Evolutionary conservation across 2,329 filamentous ascomycete species (phyloP).

Genomic region (Aureobasidium sp.): DNA sequence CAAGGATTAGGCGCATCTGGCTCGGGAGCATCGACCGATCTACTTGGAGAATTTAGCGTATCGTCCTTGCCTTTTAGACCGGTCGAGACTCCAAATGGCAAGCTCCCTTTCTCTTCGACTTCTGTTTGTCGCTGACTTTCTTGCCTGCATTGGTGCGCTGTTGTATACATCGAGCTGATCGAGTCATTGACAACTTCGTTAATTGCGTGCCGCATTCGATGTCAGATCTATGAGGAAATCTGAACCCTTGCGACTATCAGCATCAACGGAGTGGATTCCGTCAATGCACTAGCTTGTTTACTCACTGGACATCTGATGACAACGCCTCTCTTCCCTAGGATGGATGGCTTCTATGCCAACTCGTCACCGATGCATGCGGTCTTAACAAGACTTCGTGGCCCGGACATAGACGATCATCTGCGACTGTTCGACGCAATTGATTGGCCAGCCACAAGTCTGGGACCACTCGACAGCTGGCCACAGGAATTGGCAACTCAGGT

Average conservation of each 20-base stretch:
- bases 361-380: constrained; percentile 2
- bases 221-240: background rate
- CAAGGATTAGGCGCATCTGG: background rate
- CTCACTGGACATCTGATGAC: background rate
- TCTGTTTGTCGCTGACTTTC: background rate
- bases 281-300: background rate
- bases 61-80: background rate
- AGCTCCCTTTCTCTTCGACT: background rate
- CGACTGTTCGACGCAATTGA: constrained; percentile 22
- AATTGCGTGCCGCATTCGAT: background rate
- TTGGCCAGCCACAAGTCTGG: constrained; percentile 44
- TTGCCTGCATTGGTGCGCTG: background rate
- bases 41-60: too few relatives aligned
- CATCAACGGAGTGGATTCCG: background rate
- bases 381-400: background rate
- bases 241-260: background rate
- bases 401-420: background rate
- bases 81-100: background rate
- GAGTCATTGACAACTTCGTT: background rate
- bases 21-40: background rate
- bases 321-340: background rate
- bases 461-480: constrained; percentile 42
- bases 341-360: background rate
- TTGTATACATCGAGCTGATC: background rate
- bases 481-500: constrained; percentile 15